A percentile compares a stretch with the other conserved stretches of the same genome.
Evolutionary conservation across 768 basidiomycete genomes (phyloP).

Genomic region (Mycena haematopus): DNA sequence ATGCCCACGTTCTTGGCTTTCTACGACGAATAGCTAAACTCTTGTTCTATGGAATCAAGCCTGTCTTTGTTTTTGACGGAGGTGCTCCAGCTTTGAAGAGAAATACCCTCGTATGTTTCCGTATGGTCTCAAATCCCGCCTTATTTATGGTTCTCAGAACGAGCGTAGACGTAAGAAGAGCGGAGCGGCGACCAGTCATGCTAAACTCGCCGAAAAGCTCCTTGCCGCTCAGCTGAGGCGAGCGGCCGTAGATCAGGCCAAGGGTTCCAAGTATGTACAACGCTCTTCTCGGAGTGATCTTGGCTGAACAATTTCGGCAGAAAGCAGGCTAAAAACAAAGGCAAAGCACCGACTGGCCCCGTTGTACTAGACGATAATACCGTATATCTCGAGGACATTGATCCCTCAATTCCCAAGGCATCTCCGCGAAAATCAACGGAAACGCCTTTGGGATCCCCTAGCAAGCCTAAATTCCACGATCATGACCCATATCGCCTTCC

Average conservation of each 20-base stretch:
- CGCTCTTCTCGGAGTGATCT: neutral
- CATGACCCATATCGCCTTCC: conserved; percentile 96
- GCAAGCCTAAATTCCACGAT: conserved; percentile 70
- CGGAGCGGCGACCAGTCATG: conserved; percentile 87
- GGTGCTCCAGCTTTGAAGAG: conserved; percentile 92
- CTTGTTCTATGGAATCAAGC: conserved; percentile 96
- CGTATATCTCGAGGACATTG: conserved; percentile 90
- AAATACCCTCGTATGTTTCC: conserved; percentile 75
- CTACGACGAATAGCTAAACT: conserved; percentile 91
- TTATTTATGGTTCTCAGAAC: conserved; percentile 50
- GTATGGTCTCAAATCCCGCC: neutral
- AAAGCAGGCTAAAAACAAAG: conserved; percentile 49
- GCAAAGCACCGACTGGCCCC: conserved; percentile 50
- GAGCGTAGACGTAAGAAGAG: conserved; percentile 91
- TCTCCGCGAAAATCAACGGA: conserved; percentile 47
- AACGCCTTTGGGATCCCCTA: conserved; percentile 56
- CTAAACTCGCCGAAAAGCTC: conserved; percentile 87
- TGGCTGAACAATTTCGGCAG: neutral
- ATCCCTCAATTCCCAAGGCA: conserved; percentile 58
- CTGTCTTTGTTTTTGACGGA: conserved; percentile 98
- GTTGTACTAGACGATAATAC: conserved; percentile 71
- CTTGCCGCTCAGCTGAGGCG: conserved; percentile 93
- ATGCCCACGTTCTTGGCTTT: conserved; percentile 94
- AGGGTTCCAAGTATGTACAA: conserved; percentile 49
- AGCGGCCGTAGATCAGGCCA: conserved; percentile 77